These are phyloP conservation scores for Akanthomyces lecanii DNA, from an alignment of 2,329 filamentous ascomycete species.

Conservation along the genomic window DNA sequence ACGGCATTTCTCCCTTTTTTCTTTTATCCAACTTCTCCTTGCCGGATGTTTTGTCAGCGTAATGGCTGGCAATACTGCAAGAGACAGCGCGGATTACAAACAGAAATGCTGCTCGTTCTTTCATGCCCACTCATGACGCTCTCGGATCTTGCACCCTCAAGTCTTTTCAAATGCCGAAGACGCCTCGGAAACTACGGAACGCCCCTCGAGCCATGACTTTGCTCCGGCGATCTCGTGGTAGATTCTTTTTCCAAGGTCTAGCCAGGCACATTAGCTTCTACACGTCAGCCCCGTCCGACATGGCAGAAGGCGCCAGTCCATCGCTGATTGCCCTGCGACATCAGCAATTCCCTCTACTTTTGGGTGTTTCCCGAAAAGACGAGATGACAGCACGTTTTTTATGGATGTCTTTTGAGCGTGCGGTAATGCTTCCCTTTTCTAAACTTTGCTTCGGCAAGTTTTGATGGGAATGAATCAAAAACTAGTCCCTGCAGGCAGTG, in stretches of 20 bases:
- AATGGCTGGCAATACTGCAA: slow-evolving; percentile 28
- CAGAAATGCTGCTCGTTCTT: slow-evolving; percentile 10
- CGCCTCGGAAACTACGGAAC: background rate
- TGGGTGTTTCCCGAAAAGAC: slow-evolving; percentile 35
- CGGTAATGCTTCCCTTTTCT: slow-evolving; percentile 58
- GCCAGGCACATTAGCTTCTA: slow-evolving; percentile 55
- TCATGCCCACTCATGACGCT: slow-evolving; percentile 1
- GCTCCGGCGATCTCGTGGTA: slow-evolving; percentile 42
- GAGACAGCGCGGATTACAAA: background rate
- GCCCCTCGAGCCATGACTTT: slow-evolving; percentile 37
- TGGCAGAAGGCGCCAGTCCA: slow-evolving; percentile 46
- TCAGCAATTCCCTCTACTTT: slow-evolving; percentile 42
- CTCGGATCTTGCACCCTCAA: slow-evolving; percentile 12
- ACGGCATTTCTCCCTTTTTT: slow-evolving; percentile 33
- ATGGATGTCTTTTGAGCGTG: slow-evolving; percentile 91
- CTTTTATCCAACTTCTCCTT: slow-evolving; percentile 30
- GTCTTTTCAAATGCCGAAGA: background rate
- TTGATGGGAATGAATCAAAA: slow-evolving; percentile 81
- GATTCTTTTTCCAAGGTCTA: slow-evolving; percentile 38
- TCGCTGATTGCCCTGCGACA: slow-evolving; percentile 28
- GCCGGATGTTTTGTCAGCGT: slow-evolving; percentile 39
- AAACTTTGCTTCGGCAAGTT: slow-evolving; percentile 27
- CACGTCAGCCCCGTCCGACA: slow-evolving; percentile 40
- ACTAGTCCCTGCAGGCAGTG: slow-evolving; percentile 86
- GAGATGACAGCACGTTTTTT: slow-evolving; percentile 80